Base-by-base conservation (phyloP, 345 rosid genomes). In the Moringa oleifera region DNA sequence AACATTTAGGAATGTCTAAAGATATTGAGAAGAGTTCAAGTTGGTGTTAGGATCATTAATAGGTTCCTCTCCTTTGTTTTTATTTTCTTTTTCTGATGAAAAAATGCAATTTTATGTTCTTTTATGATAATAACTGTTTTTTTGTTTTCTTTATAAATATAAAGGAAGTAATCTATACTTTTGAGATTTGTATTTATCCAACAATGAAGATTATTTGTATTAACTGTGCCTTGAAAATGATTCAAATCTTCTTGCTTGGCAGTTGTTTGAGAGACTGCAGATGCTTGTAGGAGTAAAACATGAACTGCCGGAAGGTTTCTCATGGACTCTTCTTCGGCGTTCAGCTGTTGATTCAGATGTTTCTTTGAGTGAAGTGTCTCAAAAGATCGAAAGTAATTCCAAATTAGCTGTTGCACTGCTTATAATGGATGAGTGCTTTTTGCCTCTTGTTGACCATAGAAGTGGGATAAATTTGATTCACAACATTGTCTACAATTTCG, bases 361-460 rank as follows among this genome's bases (percentile, higher is more conserved):
- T 77, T 68, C 83, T 70, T 75, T 71, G 23, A 61, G 51, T 76
- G 86, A 82, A 64, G 70, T 73, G 62, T 65, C 75, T 72, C 78
- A 51, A 68, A 82, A 82, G 71, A 76, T 93, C 52, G 88, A 83
- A 69, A 75, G 86, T 80, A 93, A 90, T 73, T 84, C 96, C 57
- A 85, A 83, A 80, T 73, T 86, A 72, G 96, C 97, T 55, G 96
- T 90, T 78, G 97, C 98, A 20, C 78, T 87, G 62, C 69, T 76
- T 47, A 73, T 93, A 56, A 90, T 93, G 98, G 94, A 93, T 63
- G 98, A 90, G 77, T 93, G 98, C 70, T 93, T 93, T 75, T 77
- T 82, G 77, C 97, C 98, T 55, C 81, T 82, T 65, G 71, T 75
- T 63, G 97, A 93, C 77, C 89, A 82, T 71, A 82, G 85, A 82